These are phyloP conservation scores for Pinus taeda DNA, from an alignment of 75 land plant species.

Conservation along the genomic window DNA sequence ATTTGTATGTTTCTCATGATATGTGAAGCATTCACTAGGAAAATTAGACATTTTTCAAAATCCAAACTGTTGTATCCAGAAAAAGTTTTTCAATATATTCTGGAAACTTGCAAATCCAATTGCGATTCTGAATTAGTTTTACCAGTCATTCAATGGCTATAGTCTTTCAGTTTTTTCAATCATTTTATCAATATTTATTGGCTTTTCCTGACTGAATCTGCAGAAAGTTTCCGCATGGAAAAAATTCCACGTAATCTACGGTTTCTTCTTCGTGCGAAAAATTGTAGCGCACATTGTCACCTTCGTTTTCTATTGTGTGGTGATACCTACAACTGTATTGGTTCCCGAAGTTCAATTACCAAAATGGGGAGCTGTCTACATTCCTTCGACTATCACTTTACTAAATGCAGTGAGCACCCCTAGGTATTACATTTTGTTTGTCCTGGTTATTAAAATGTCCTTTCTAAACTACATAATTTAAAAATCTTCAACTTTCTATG, in stretches of 20 bases:
- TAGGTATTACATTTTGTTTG: conserved; percentile 33
- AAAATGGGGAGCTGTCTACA: conserved; percentile 87
- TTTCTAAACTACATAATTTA: too few relatives aligned
- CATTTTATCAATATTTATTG: background rate
- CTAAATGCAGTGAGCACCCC: conserved; percentile 87
- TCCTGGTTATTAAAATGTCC: too few relatives aligned
- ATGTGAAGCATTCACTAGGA: too few relatives aligned
- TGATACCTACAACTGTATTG: conserved; percentile 80
- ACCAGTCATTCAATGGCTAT: background rate
- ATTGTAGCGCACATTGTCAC: conserved; percentile 90
- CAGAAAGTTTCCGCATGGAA: conserved; percentile 84
- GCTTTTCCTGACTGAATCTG: conserved; percentile 7
- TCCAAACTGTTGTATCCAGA: too few relatives aligned
- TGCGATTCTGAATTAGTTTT: background rate
- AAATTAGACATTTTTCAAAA: too few relatives aligned
- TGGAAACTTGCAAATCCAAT: too few relatives aligned
- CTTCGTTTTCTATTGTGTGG: conserved; percentile 84
- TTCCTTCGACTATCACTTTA: conserved; percentile 77
- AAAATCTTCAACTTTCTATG: too few relatives aligned
- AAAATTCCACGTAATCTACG: conserved; percentile 87
- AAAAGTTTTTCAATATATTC: too few relatives aligned
- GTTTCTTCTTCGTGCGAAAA: conserved; percentile 94
- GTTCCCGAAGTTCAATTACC: conserved; percentile 89
- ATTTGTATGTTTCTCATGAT: too few relatives aligned
- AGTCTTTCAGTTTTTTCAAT: background rate